Evolutionary conservation across 352 stramenopile genomes (phyloP), one percentile per base, ranked within the genome.

Genomic region (Phytophthora pisi): DNA sequence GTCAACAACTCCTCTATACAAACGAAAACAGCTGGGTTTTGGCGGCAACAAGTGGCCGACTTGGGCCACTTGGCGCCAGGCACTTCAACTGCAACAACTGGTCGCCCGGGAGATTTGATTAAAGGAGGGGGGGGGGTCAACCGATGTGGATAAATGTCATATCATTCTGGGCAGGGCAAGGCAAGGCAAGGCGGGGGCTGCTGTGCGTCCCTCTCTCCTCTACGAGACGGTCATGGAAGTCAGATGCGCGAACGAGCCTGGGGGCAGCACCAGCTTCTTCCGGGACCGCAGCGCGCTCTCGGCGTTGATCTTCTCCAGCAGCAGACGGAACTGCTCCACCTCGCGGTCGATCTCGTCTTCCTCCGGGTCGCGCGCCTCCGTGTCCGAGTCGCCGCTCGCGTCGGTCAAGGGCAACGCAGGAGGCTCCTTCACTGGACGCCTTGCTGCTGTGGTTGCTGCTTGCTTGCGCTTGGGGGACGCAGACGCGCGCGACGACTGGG

Each of bases 181-280:
- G n/a, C 24, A 34, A n/a, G n/a, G n/a, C n/a, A n/a, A n/a, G n/a
- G n/a, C n/a, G n/a, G n/a, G n/a, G n/a, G n/a, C n/a, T n/a, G n/a
- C 11, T 34, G 45, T 31, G n/a, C 24, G 31, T 30, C 10, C 9
- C 1, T 4, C 15, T 9, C 9, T 2, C 38, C 43, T 18, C 67
- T 64, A 78, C 70, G 63, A 78, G 52, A 81, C 70, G 16, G 54
- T 64, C 72, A 74, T 79, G 13, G 68, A 77, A 0, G 62, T 67
- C 51, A 78, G 51, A 13, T 72, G 69, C 3, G 72, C 69, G 43
- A 93, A 90, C 0, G 85, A 75, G 8, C 82, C 85, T 0, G 82
- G 82, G 42, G 82, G 85, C 51, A 93, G 74, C 77, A 91, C 82
- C 53, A 93, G 63, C 66, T 93, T 93, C 67, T 86, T 83, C 55